Evolutionary conservation across 1,284 basidiomycete genomes (phyloP), one percentile per base, ranked within the genome.

Genomic region (Naganishia sp.): DNA sequence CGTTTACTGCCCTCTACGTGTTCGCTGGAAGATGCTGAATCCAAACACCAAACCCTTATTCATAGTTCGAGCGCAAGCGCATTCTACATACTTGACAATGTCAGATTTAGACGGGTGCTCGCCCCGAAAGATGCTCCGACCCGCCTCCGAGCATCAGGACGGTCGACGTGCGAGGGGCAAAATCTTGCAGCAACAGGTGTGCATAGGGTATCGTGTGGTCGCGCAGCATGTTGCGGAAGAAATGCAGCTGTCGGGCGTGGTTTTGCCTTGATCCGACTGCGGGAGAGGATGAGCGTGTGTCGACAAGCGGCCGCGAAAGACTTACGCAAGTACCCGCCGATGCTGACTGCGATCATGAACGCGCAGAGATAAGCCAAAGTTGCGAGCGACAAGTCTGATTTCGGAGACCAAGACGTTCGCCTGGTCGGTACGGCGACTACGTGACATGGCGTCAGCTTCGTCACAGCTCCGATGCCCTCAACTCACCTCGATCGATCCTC

Each of bases 271-370:
- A 48, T 28, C 57, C 57, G 36, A 61, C 57, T 61, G 33, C 7
- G 21, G n/a, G n/a, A 9, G 2, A 9, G 2, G n/a, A 25, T 21
- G 21, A 18, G 25, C 18, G 18, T n/a, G 48, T 2, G 48, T 49
- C 46, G 48, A 33, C 16, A 3, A 10, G 7, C 23, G 13, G 48
- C 28, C 23, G 25, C 18, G 25, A 28, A 28, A 18, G 1, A 61
- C 57, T 13, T 52, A 61, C 57, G 33, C 21, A 50, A 52, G 36
- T 61, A 52, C 15, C 57, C 48, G 13, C 21, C 57, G 9, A 42
- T 23, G 18, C 48, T 48, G 7, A 50, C 46, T 4, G 28, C 48
- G 13, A 52, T 18, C 6, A 50, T 10, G n/a, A 25, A 7, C 6
- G 48, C 46, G 16, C 45, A 59, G 13, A 59, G 45, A 28, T 49